These are phyloP conservation scores for Leccinum sublutescens DNA, from an alignment of 768 basidiomycete genomes.

Conservation along the genomic window DNA sequence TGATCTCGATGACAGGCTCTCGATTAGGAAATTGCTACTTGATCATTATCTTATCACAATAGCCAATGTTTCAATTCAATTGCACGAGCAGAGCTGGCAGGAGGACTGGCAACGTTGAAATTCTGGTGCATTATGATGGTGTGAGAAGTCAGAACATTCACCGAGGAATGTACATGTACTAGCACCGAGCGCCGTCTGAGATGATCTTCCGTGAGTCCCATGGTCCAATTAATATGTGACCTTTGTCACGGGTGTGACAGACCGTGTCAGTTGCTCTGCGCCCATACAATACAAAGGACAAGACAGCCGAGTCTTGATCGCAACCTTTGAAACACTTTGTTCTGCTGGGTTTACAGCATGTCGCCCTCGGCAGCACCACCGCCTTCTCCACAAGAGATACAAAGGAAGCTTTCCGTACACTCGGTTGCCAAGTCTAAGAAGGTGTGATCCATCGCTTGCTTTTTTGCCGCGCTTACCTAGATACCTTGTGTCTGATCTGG, in stretches of 20 bases:
- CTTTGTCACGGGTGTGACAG: slow-evolving; percentile 22
- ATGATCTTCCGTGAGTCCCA: neutral
- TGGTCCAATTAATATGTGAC: slow-evolving; percentile 15
- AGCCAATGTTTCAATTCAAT: slow-evolving; percentile 8
- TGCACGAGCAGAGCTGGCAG: neutral
- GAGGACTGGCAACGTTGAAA: neutral
- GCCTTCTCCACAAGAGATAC: slow-evolving; percentile 83
- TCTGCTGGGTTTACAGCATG: slow-evolving; percentile 20
- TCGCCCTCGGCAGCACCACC: slow-evolving; percentile 43
- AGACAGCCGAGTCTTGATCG: slow-evolving; percentile 12
- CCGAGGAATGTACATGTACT: neutral
- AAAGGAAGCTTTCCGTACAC: slow-evolving; percentile 80
- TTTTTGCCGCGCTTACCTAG: neutral
- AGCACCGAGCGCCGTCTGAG: slow-evolving; percentile 12
- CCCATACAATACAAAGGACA: slow-evolving; percentile 1
- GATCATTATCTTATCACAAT: slow-evolving; percentile 6
- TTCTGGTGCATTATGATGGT: neutral
- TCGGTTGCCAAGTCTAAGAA: slow-evolving; percentile 54
- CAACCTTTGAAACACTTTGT: slow-evolving; percentile 6
- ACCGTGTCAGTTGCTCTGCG: slow-evolving; percentile 17
- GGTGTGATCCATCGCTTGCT: slow-evolving; percentile 29
- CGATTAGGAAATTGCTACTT: slow-evolving; percentile 13
- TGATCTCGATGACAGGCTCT: slow-evolving; percentile 12
- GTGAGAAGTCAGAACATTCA: neutral
- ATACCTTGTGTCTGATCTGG: slow-evolving; percentile 16